Evolutionary conservation across 1,284 basidiomycete genomes (phyloP).

Genomic region (Cryptococcus sp.): DNA sequence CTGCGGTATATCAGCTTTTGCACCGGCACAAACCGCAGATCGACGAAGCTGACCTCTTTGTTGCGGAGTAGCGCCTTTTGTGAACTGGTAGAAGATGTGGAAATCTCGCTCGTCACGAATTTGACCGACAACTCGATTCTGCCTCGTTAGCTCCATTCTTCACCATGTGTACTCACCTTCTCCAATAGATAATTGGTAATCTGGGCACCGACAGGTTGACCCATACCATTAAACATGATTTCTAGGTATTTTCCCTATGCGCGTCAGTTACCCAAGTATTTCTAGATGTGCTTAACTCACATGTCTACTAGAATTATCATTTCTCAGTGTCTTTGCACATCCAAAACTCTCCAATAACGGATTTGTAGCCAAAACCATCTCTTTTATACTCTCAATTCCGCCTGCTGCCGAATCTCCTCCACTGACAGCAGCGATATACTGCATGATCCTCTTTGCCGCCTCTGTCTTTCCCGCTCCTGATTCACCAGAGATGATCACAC

Average conservation of each 20-base stretch:
- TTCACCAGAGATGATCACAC: conserved; percentile 99
- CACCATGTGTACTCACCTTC: conserved; percentile 54
- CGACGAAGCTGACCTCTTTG: conserved; percentile 80
- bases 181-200: conserved; percentile 99
- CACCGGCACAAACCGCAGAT: no score
- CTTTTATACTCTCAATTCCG: conserved; percentile 90
- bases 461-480: conserved; percentile 97
- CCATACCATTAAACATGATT: conserved; percentile 94
- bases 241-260: conserved; percentile 99
- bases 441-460: conserved; percentile 98
- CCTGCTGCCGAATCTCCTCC: conserved; percentile 62
- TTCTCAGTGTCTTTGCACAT: conserved; percentile 96
- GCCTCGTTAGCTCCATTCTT: conserved; percentile 7
- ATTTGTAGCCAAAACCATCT: conserved; percentile 99
- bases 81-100: conserved; percentile 99
- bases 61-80: conserved; percentile 83
- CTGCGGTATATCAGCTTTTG: conserved; percentile 48
- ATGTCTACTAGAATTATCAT: conserved; percentile 98
- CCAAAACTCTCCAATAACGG: conserved; percentile 97
- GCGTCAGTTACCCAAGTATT: conserved; percentile 6
- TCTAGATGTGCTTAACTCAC: conserved; percentile 52
- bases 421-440: conserved; percentile 96
- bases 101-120: conserved; percentile 96
- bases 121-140: conserved; percentile 90
- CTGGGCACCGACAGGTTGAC: conserved; percentile 93